Base-by-base conservation (phyloP, 805 yeast species). In the Yamadazyma kitorensis region DNA sequence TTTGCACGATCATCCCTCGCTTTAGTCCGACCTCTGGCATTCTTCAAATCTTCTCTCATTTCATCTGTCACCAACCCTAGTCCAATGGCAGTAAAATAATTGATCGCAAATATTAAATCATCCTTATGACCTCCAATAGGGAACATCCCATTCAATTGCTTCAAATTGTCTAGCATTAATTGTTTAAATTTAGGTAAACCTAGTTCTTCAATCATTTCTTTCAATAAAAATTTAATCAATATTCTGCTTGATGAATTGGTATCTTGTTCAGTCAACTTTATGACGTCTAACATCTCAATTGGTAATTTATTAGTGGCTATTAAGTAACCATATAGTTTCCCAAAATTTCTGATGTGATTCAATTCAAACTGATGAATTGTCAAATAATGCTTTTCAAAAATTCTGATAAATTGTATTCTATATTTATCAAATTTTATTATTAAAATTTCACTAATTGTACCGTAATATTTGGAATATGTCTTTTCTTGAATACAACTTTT, bases 11-110 rank as follows among this genome's bases (percentile, higher is more conserved):
- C n/a, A n/a, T n/a, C n/a, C 45, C 54, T 10, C 15, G 22, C 25
- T 26, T 37, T 25, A 12, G 32, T 17, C 26, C 45, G 26, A 2
- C 44, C 41, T 27, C 42, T 29, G 6, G 36, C 27, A 11, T 36
- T 17, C 24, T 25, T 31, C 38, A 80, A 55, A 11, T 60, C 65
- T 4, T 64, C 71, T 59, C 98, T 74, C 94, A 89, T 83, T 1
- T 64, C 74, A 24, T 86, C 95, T 0, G 98, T 89, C 37, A 91
- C 54, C 2, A 73, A 70, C 28, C 97, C 97, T 31, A 91, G 55
- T 0, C 94, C 94, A 41, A 91, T 87, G 1, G 97, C 96, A 0
- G 97, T 91, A 57, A 91, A 91, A 54, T 72, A 91, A 52, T 91
- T 91, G 52, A 88, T 87, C 2, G 94, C 73, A 54, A 89, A 91